Evolutionary conservation across 768 basidiomycete species (phyloP).

Genomic region (Rhizopogon roseolus): DNA sequence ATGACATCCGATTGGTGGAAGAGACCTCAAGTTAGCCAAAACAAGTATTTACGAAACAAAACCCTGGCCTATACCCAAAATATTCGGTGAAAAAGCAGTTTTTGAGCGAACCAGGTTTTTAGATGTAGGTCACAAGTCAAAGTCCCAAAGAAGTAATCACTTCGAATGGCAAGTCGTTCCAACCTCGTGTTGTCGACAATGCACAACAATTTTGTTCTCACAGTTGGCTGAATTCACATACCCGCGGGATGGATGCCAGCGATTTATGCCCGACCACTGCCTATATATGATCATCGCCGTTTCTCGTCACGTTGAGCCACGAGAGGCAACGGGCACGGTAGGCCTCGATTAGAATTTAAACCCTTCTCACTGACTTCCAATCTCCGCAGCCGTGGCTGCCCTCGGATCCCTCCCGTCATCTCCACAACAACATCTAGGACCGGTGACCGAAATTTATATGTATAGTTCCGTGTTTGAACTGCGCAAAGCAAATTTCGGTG

Average conservation of each 20-base stretch:
- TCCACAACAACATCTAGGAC: slow-evolving; percentile 6
- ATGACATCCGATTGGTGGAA: no score
- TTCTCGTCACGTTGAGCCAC: slow-evolving; percentile 4
- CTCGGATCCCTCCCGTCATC: slow-evolving; percentile 5
- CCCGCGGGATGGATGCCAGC: slow-evolving; percentile 1
- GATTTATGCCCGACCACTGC: not conserved
- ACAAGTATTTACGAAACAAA: no score
- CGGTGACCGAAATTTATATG: slow-evolving; percentile 8
- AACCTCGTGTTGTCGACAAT: slow-evolving; percentile 24
- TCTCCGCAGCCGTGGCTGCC: not conserved
- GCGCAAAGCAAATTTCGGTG: slow-evolving; percentile 8
- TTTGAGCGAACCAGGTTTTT: no score
- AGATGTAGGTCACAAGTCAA: slow-evolving; percentile 1
- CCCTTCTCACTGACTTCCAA: not conserved
- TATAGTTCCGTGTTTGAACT: slow-evolving; percentile 17
- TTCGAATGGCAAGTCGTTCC: slow-evolving; percentile 5
- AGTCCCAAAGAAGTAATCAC: slow-evolving; percentile 4
- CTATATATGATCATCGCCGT: slow-evolving; percentile 2
- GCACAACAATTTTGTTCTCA: slow-evolving; percentile 7
- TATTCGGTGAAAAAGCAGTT: no score
- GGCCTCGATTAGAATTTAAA: not conserved
- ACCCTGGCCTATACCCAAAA: no score
- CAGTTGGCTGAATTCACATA: not conserved
- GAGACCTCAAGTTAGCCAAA: no score
- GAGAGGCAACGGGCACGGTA: not conserved